These are phyloP conservation scores for Rostrohypoxylon terebratum DNA, from an alignment of 495 filamentous ascomycete genomes.

Conservation along the genomic window DNA sequence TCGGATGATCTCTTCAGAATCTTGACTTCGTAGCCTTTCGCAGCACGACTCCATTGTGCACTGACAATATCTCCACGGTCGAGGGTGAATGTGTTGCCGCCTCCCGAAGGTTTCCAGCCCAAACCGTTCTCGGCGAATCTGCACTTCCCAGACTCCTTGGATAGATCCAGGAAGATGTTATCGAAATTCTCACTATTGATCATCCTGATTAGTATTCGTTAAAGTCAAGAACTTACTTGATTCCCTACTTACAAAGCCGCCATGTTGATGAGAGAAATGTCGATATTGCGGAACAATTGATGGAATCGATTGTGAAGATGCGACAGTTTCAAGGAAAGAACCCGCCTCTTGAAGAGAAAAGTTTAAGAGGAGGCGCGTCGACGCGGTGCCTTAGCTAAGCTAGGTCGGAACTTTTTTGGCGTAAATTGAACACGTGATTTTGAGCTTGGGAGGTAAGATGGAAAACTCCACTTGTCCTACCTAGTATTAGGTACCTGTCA, in stretches of 20 bases:
- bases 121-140: constrained; percentile 91
- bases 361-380: constrained; percentile 34
- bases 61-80: constrained; percentile 81
- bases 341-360: constrained; percentile 19
- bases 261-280: constrained; percentile 26
- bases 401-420: constrained; percentile 28
- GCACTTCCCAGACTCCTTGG: constrained; percentile 88
- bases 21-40: constrained; percentile 93
- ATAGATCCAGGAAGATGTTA: constrained; percentile 94
- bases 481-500: too few relatives aligned
- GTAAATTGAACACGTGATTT: constrained; percentile 36
- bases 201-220: constrained; percentile 18
- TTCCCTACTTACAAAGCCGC: constrained; percentile 41
- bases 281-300: constrained; percentile 12
- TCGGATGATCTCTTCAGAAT: constrained; percentile 83
- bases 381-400: constrained; percentile 34
- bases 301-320: constrained; percentile 3
- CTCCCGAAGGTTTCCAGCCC: constrained; percentile 90
- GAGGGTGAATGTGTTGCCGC: constrained; percentile 91
- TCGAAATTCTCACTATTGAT: constrained; percentile 84
- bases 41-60: constrained; percentile 95
- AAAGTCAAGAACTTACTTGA: not conserved
- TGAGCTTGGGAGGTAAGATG: not conserved
- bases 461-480: constrained; percentile 13
- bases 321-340: constrained; percentile 10